phyloP scores from a whole-genome alignment of 495 filamentous ascomycete genomes.

The Pseudoneurospora amorphoporcata region DNA sequence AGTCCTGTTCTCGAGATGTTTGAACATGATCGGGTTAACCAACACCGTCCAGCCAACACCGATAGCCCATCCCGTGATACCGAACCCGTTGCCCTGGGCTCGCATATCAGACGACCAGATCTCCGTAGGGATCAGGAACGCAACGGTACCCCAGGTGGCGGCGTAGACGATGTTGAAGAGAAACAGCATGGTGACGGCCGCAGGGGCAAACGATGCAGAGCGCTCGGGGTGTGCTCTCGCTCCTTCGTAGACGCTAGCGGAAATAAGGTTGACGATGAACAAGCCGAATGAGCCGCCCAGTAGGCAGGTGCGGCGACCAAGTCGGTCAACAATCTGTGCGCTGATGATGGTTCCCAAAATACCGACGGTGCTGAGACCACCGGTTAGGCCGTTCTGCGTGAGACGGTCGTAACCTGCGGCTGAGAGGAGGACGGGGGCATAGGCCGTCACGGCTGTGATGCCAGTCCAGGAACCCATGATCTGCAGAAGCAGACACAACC shows the following conservation, averaged over 20 bases:
- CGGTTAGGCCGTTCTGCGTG: constrained; percentile 9
- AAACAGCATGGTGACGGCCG: constrained; percentile 11
- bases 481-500: constrained; percentile 49
- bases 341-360: constrained; percentile 12
- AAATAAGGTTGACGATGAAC: constrained; percentile 6
- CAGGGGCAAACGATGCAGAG: constrained; percentile 7
- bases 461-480: constrained; percentile 69
- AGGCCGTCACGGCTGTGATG: constrained; percentile 62
- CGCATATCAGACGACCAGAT: constrained; percentile 11
- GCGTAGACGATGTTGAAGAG: constrained; percentile 11
- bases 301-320: constrained; percentile 8
- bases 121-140: constrained; percentile 9
- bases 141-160: constrained; percentile 10
- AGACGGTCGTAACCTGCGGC: constrained; percentile 6
- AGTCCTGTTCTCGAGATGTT: constrained; percentile 33
- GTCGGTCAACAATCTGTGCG: constrained; percentile 11
- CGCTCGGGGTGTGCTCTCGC: constrained; percentile 5
- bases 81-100: constrained; percentile 9
- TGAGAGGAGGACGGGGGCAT: constrained; percentile 52
- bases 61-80: constrained; percentile 10
- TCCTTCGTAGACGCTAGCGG: constrained; percentile 8
- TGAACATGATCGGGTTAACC: constrained; percentile 61
- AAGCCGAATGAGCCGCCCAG: constrained; percentile 5
- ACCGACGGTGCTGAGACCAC: constrained; percentile 8
- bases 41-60: constrained; percentile 46